phyloP scores from a whole-genome alignment of 139 green algal genomes.

The Marvania coccoides region DNA sequence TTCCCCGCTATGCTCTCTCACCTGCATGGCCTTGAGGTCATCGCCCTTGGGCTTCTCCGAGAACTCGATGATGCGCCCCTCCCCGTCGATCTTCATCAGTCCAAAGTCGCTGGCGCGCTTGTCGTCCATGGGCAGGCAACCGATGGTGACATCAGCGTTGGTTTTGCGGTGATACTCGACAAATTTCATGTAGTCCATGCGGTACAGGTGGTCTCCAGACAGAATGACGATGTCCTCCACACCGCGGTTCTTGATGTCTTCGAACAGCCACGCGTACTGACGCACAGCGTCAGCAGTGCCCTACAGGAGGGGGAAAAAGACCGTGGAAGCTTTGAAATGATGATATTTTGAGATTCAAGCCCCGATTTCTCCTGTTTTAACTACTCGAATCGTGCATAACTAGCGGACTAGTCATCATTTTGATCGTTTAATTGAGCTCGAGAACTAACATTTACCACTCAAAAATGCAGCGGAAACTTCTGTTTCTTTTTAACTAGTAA shows the following conservation, averaged over 20 bases:
- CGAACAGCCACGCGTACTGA: constrained; percentile 94
- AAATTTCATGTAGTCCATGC: constrained; percentile 70
- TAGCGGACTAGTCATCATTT: too few species aligned
- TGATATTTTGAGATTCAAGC: background rate
- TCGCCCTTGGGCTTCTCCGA: constrained; percentile 96
- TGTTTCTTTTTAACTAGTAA: too few species aligned
- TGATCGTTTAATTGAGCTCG: too few species aligned
- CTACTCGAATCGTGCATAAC: too few species aligned
- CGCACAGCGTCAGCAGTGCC: constrained; percentile 96
- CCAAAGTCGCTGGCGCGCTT: constrained; percentile 83
- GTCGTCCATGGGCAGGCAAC: constrained; percentile 80
- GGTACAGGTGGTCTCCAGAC: constrained; percentile 80
- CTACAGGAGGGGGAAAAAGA: constrained; percentile 60
- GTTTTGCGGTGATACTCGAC: constrained; percentile 85
- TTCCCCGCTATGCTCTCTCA: too few species aligned
- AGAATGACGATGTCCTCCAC: constrained; percentile 98
- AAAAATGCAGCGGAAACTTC: too few species aligned
- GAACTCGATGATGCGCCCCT: constrained; percentile 74
- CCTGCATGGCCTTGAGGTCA: constrained; percentile 83
- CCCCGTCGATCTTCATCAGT: constrained; percentile 90
- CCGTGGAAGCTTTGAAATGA: background rate
- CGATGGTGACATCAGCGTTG: constrained; percentile 93
- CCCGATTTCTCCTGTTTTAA: too few species aligned
- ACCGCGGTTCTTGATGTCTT: constrained; percentile 82
- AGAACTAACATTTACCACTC: too few species aligned